Conservation (phyloP, 805 yeast genomes). For the Myxozyma mucilagina region DNA sequence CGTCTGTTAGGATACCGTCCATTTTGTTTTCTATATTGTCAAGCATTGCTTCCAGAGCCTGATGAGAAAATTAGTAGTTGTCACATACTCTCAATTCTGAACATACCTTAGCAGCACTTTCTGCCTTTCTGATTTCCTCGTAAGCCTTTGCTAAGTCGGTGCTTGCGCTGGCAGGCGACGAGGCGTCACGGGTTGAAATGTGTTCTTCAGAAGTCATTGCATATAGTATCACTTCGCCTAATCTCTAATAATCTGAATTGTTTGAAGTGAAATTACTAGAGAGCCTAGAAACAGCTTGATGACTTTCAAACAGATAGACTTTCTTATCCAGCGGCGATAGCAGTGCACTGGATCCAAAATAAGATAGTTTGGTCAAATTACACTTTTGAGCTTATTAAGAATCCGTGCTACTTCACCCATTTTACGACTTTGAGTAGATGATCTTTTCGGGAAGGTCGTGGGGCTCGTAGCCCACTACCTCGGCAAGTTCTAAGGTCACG, state of each 20-base stretch:
- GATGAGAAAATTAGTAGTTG: background rate
- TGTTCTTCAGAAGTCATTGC: constrained; percentile 24
- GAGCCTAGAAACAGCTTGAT: background rate
- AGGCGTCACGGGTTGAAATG: constrained; percentile 1
- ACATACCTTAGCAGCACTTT: constrained; percentile 29
- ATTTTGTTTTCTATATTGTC: constrained; percentile 28
- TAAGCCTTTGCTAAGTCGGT: constrained; percentile 29
- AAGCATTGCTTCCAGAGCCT: constrained; percentile 30
- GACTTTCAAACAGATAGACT: too few relatives aligned
- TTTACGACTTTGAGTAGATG: too few relatives aligned
- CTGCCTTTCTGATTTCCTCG: constrained; percentile 30
- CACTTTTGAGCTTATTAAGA: too few relatives aligned
- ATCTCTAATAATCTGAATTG: background rate
- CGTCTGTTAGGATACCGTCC: constrained; percentile 27
- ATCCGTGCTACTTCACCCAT: background rate
- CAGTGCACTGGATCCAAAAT: too few relatives aligned
- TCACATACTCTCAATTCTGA: background rate
- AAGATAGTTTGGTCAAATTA: too few relatives aligned
- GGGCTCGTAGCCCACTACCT: background rate
- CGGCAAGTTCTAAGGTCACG: background rate
- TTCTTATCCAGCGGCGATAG: too few relatives aligned
- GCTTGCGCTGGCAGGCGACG: background rate
- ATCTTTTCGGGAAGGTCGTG: background rate
- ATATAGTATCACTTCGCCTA: background rate
- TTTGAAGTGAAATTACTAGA: background rate